phyloP scores from a whole-genome alignment of 257 asterid species.

The Solanum clarkiae region DNA sequence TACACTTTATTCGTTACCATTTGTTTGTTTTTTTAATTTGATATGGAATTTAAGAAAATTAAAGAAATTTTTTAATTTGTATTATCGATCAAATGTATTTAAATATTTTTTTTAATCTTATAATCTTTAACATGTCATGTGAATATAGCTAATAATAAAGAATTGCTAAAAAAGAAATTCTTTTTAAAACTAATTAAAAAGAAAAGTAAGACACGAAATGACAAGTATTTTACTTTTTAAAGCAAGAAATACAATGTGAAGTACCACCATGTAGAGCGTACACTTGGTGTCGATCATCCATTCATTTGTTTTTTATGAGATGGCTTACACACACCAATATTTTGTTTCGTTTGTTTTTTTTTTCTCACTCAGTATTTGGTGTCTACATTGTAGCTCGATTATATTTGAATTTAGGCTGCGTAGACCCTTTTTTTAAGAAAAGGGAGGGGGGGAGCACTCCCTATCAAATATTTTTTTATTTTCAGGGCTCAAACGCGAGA shows the following conservation, averaged over 20 bases:
- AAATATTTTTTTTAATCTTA: neutral
- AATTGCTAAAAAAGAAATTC: neutral
- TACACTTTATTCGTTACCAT: neutral
- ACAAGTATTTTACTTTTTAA: neutral
- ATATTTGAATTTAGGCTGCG: too few species aligned
- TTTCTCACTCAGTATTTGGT: too few species aligned
- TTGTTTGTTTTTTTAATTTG: neutral
- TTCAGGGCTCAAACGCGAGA: too few species aligned
- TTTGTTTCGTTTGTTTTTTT: too few species aligned
- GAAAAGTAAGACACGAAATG: neutral
- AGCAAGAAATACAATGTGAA: neutral
- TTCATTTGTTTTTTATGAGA: neutral
- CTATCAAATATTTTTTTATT: too few species aligned
- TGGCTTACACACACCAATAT: neutral
- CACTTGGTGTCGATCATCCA: neutral
- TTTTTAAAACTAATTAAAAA: neutral
- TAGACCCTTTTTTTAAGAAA: too few species aligned
- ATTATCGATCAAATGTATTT: neutral
- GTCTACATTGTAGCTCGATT: too few species aligned
- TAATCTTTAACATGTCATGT: neutral
- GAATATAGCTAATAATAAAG: neutral
- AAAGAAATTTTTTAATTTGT: rapidly evolving
- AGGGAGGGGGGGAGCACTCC: too few species aligned
- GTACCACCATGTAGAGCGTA: neutral
- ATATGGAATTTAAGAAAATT: rapidly evolving